These are phyloP conservation scores for Cyamopsis tetragonoloba DNA, from an alignment of 306 rosid species.

Conservation along the genomic window DNA sequence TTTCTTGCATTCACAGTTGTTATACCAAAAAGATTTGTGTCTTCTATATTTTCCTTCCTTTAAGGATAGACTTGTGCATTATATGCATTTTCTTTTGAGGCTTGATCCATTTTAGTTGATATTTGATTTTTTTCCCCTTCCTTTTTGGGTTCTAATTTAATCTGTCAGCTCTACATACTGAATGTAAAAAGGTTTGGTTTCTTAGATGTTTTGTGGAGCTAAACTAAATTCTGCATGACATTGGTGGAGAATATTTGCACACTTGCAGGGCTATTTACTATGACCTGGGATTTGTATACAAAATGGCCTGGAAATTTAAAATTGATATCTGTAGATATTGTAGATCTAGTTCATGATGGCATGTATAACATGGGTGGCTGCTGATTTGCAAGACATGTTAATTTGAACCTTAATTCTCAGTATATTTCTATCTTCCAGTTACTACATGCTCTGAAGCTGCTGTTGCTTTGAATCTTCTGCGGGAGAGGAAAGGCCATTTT, in stretches of 20 bases:
- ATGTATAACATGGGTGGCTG: neutral
- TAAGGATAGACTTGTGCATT: no score
- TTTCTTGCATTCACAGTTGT: neutral
- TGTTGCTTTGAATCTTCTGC: conserved; percentile 65
- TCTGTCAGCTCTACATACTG: neutral
- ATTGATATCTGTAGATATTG: neutral
- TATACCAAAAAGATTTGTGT: neutral
- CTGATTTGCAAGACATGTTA: neutral
- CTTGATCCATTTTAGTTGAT: neutral
- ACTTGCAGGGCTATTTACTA: neutral
- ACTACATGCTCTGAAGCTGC: conserved; percentile 58
- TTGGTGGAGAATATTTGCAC: neutral
- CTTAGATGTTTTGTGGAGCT: neutral
- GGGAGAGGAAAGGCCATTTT: conserved; percentile 64
- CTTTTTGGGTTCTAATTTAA: neutral
- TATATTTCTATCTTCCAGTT: conserved; percentile 39
- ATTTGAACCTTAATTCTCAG: neutral
- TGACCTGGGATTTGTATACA: neutral
- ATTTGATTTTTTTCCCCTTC: neutral
- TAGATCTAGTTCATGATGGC: neutral
- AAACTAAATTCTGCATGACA: neutral
- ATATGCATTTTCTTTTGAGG: no score
- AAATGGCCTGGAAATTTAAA: neutral
- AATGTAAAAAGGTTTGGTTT: neutral
- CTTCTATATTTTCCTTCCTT: neutral